Base-by-base conservation (phyloP, 78 protist species). In the Chrysochromulina parva region DNA sequence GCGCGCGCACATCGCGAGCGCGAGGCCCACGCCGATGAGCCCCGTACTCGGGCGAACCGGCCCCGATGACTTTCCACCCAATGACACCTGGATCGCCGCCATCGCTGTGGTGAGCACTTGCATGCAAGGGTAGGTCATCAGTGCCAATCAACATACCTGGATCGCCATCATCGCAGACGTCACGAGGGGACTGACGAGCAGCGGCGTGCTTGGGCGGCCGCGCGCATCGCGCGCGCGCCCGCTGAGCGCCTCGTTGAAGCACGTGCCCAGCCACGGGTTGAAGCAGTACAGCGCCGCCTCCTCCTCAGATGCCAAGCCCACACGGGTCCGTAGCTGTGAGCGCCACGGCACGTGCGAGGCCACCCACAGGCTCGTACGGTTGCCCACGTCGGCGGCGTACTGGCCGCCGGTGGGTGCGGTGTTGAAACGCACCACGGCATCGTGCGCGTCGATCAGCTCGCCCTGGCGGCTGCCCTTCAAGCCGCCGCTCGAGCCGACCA, bases 361-460 rank as follows among this genome's bases (percentile, higher is more conserved):
- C 38, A 66, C 73, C 73, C 24, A 13, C 14, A 66, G 66, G 13
- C n/a, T 52, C 47, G 66, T 81, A 53, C 88, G 88, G 20, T 48
- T 3, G 65, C 88, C 88, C 5, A 55, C 88, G 48, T 81, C 88
- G 38, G 19, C 47, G 3, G 47, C 59, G 66, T 1, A 48, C 14
- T 13, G 24, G 24, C 47, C 88, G 28, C 48, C 88, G 22, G 65
- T 65, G 3, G 88, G 88, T n/a, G 88, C 88, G 28, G 14, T n/a
- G 62, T 81, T 81, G 88, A 81, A 81, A 26, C 88, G 58, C 17
- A 81, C 0, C 48, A 81, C 88, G 48, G 3, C 20, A 9, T 81
- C 88, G 62, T 81, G 88, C 52, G 65, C 88, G 22, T 81, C 88
- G 62, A 81, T 81, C 38, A 1, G 13, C 47, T 16, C 19, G n/a